Conservation (phyloP, 106 monocot genomes). For the Phalaenopsis equestris region DNA sequence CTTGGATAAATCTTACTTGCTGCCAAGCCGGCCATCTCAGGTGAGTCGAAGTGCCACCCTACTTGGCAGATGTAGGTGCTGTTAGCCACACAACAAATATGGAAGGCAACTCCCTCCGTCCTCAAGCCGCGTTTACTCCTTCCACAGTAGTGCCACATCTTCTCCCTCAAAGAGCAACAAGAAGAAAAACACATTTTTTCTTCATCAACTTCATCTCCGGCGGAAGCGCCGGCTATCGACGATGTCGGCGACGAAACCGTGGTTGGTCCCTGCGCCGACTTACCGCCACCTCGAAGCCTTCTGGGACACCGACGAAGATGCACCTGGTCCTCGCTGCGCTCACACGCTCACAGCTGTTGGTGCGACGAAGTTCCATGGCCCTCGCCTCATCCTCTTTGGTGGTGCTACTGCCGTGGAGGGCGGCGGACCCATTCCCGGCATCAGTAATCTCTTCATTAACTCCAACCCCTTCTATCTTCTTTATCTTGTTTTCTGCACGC, state of each 20-base stretch:
- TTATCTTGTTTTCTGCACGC: background rate
- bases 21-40: too few species aligned
- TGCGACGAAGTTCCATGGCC: slow-evolving; percentile 76
- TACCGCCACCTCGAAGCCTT: slow-evolving; percentile 39
- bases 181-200: background rate
- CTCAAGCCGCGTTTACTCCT: too few species aligned
- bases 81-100: too few species aligned
- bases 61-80: too few species aligned
- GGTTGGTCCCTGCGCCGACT: slow-evolving; percentile 74
- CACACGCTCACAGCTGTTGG: slow-evolving; percentile 87
- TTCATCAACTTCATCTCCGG: background rate
- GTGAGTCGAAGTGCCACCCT: too few species aligned
- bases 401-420: slow-evolving; percentile 95
- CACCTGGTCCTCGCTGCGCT: slow-evolving; percentile 74
- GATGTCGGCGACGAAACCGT: slow-evolving; percentile 39
- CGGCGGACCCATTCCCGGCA: slow-evolving; percentile 59
- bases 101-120: too few species aligned
- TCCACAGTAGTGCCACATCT: too few species aligned
- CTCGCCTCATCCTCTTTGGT: slow-evolving; percentile 96
- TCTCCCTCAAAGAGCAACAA: background rate
- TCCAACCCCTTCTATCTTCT: background rate
- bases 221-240: background rate
- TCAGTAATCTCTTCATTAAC: slow-evolving; percentile 30
- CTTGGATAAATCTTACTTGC: too few species aligned
- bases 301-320: slow-evolving; percentile 77